These are phyloP conservation scores for Leonotis leonurus DNA, from an alignment of 257 asterid species.

Conservation along the genomic window DNA sequence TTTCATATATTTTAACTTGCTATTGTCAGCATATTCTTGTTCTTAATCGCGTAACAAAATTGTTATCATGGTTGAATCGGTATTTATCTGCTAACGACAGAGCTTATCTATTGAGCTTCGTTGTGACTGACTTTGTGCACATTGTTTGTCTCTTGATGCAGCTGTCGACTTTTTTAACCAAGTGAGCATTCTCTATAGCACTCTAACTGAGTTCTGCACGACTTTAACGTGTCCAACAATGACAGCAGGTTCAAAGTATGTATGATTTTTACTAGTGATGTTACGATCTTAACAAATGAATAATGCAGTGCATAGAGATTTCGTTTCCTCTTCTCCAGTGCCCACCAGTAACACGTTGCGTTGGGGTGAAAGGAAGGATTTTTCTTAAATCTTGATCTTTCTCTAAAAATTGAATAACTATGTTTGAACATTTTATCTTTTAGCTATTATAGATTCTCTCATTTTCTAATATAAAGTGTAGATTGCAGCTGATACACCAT, in stretches of 20 bases:
- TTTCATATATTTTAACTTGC: background rate
- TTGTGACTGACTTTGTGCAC: slow-evolving; percentile 10
- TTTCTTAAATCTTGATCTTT: background rate
- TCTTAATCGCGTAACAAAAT: background rate
- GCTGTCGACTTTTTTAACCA: slow-evolving; percentile 57
- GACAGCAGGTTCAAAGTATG: slow-evolving; percentile 55
- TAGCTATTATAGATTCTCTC: background rate
- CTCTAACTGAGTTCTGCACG: slow-evolving; percentile 57
- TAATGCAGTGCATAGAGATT: background rate
- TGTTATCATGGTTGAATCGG: background rate
- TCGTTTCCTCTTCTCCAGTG: background rate
- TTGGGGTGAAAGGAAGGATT: background rate
- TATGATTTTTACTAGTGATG: background rate
- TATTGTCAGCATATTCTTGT: background rate
- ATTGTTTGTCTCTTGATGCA: slow-evolving; percentile 18
- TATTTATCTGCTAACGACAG: background rate
- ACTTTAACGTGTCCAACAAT: slow-evolving; percentile 41
- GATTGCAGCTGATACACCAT: background rate
- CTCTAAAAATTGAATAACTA: background rate
- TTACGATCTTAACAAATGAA: background rate
- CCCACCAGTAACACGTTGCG: too few relatives aligned
- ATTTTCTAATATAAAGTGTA: background rate
- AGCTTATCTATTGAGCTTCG: background rate
- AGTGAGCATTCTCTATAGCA: slow-evolving; percentile 37
- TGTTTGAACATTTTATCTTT: background rate